Percentiles rank a stretch among this genome's conserved stretches.
Conservation (phyloP, 768 basidiomycete species). For the Tricholoma hemisulphureum region DNA sequence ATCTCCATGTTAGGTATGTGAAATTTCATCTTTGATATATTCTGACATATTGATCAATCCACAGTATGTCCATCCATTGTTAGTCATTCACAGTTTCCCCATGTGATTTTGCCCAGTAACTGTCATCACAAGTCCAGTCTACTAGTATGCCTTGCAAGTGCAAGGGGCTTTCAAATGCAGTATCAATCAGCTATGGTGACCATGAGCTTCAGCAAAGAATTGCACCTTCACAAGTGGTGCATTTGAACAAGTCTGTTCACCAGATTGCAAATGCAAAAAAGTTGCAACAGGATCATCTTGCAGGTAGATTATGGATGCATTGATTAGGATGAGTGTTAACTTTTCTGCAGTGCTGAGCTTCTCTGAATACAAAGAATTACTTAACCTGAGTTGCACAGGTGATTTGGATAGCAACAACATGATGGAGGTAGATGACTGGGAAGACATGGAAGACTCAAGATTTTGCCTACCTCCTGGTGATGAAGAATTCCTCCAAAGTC, state of each 20-base stretch:
- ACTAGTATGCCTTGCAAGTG: background rate
- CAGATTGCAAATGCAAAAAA: background rate
- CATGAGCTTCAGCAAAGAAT: background rate
- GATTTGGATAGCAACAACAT: background rate
- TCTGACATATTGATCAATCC: background rate
- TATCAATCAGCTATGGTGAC: background rate
- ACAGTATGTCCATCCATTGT: too few species aligned
- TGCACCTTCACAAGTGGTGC: background rate
- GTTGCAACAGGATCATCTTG: background rate
- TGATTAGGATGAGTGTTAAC: background rate
- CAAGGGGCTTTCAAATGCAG: background rate
- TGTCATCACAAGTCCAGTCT: too few species aligned
- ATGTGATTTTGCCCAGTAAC: too few species aligned
- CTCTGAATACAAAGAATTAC: background rate
- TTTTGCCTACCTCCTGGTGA: background rate
- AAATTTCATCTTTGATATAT: background rate
- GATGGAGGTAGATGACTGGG: background rate
- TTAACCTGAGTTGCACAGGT: background rate
- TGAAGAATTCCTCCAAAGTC: too few species aligned
- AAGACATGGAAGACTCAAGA: background rate
- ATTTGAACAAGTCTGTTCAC: too few species aligned
- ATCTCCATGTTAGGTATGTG: background rate
- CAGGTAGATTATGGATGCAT: background rate
- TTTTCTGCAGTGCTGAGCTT: background rate
- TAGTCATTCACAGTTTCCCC: too few species aligned